Evolutionary conservation across 108 stramenopile genomes (phyloP), one percentile per base, ranked within the genome.

Genomic region (Fragilaria radians): DNA sequence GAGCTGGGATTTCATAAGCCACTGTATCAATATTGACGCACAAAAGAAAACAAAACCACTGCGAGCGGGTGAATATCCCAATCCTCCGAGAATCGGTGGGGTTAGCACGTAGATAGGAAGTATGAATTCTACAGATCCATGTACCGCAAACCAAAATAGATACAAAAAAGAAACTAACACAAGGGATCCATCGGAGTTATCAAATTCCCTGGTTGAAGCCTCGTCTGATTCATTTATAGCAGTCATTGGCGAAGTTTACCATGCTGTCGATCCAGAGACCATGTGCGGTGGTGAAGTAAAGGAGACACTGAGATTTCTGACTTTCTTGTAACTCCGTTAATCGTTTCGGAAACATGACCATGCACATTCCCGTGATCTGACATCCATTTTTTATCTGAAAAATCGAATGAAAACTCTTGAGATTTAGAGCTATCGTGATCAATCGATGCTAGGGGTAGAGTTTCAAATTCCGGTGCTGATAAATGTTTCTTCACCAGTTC

Each of bases 61-160:
- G 5, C 34, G 27, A 22, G 29, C n/a, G 11, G 57, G 57, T 5
- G n/a, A 7, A 45, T 42, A 59, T 9, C 36, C 57, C 7, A 59
- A 28, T 4, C 57, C 57, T 45, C 57, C 57, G 19, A 45, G n/a
- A 5, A 42, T 24, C 4, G 18, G 57, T 4, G 57, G 57, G 28
- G 36, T 11, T 4, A 59, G 36, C 4, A 59, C 17, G 26, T 28
- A 59, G 18, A 59, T 19, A 4, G 57, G 57, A 45, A 59, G 21
- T 4, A 46, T 21, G 5, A 17, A 19, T 59, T 42, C 57, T 3
- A 59, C n/a, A 7, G 57, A n/a, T 32, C 57, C 57, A n/a, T 59
- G 57, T 19, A 31, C 57, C 21, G 36, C 57, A 45, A 23, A 59
- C 57, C 57, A 59, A n/a, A 59, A 9, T 9, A 42, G 45, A 24